A percentile compares a stretch with the other conserved stretches of the same genome.
phyloP scores from a whole-genome alignment of 345 rosid species.

The Gossypium raimondii region DNA sequence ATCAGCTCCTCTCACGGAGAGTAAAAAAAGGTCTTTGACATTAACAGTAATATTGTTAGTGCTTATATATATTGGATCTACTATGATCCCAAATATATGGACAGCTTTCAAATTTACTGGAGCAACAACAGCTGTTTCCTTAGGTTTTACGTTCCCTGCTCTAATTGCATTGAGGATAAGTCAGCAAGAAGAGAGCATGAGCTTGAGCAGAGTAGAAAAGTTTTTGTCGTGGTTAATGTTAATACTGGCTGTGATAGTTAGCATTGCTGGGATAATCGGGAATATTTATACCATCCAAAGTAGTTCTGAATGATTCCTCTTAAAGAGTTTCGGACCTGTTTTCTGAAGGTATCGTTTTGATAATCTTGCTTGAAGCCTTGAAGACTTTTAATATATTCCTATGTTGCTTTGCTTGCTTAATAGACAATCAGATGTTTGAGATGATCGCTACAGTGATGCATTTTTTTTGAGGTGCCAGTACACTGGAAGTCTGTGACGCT shows the following conservation, averaged over 20 bases:
- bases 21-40: constrained; percentile 67
- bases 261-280: constrained; percentile 69
- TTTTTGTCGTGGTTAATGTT: constrained; percentile 68
- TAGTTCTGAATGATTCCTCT: constrained; percentile 31
- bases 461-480: not conserved
- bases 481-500: not conserved
- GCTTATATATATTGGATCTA: constrained; percentile 70
- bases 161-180: constrained; percentile 68
- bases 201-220: constrained; percentile 32
- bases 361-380: not conserved
- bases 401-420: not conserved
- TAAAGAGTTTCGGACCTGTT: not conserved
- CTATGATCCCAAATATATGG: constrained; percentile 95
- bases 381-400: not conserved
- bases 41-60: constrained; percentile 57
- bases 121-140: constrained; percentile 93
- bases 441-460: not conserved
- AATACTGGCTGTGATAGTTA: constrained; percentile 58
- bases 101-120: constrained; percentile 97
- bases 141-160: constrained; percentile 91
- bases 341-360: constrained; percentile 5
- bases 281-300: constrained; percentile 60
- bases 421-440: not conserved
- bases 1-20: constrained; percentile 69
- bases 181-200: constrained; percentile 45